Conservation (phyloP, 148 eudicot genomes). For the Diospyros lotus region DNA sequence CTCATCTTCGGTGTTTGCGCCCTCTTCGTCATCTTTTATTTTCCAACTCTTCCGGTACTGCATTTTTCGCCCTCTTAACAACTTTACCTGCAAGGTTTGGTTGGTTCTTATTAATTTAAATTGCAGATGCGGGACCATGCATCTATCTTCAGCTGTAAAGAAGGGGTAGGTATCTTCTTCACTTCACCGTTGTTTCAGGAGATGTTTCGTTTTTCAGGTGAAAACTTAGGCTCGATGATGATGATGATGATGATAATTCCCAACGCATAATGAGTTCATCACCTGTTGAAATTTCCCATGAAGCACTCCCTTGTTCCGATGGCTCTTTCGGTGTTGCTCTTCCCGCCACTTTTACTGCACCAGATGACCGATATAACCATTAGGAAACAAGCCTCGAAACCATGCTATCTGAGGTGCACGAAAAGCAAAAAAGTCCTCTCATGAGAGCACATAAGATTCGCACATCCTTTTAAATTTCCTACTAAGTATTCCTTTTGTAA, state of each 20-base stretch:
- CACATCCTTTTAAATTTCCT: neutral
- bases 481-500: neutral
- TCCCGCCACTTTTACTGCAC: constrained; percentile 82
- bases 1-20: neutral
- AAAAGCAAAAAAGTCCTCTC: neutral
- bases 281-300: constrained; percentile 74
- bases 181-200: constrained; percentile 41
- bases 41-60: constrained; percentile 44
- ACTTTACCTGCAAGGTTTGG: constrained; percentile 42
- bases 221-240: constrained; percentile 36
- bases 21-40: constrained; percentile 3
- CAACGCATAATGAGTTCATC: constrained; percentile 53
- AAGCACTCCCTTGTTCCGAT: constrained; percentile 45
- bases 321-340: constrained; percentile 73
- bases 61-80: constrained; percentile 69
- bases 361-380: constrained; percentile 19
- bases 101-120: neutral
- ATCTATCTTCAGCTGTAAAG: neutral
- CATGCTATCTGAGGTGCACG: neutral
- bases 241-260: constrained; percentile 36
- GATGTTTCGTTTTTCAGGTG: constrained; percentile 29
- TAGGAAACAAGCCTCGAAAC: neutral
- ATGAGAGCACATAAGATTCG: neutral
- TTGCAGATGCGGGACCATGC: neutral
- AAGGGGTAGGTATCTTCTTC: neutral